Base-by-base conservation (phyloP, 129 eudicot species). In the Chrysanthemum makinoi region DNA sequence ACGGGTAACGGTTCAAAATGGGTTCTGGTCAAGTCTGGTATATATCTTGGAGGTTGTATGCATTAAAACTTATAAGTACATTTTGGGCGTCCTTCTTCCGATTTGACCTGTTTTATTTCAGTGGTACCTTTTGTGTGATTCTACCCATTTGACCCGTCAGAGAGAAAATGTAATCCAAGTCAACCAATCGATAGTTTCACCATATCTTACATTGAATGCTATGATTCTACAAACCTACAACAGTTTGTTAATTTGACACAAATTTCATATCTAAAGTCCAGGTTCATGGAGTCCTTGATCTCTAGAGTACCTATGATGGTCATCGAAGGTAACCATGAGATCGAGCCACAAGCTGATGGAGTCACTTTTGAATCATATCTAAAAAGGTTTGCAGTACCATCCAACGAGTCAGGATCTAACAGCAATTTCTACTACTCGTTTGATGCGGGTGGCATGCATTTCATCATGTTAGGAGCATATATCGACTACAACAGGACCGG, bases 231-330 rank as follows among this genome's bases (percentile, higher is more conserved):
- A 16, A 59, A 18, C 2, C 19, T 49, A 10, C 43, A 18, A 61
- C 8, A 68, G 35, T 69, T 47, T 24, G 70, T n/a, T 35, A 10
- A 18, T 58, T 69, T 69, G 56, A 68, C 62, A 76, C 65, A 9
- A 72, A 14, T 30, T 30, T 43, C 58, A 43, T 65, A 54, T 51
- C 6, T 33, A 11, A 76, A 69, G 57, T 69, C n/a, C 74, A 88
- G 96, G 89, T 91, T 88, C 77, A 88, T 88, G 96, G 86, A 91
- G 81, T 94, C 98, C 6, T 72, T 91, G 76, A 88, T 81, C 66
- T 91, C 96, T 59, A 83, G 81, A 76, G 83, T 91, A 46, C 96
- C 98, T 4, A 88, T 91, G 94, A 91, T 91, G 98, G 89, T 91
- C 24, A 74, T 88, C 3, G 91, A 88, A 86, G 96, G 98, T 9